Base-by-base conservation (phyloP, 257 asterid species). In the Ilex asprella region DNA sequence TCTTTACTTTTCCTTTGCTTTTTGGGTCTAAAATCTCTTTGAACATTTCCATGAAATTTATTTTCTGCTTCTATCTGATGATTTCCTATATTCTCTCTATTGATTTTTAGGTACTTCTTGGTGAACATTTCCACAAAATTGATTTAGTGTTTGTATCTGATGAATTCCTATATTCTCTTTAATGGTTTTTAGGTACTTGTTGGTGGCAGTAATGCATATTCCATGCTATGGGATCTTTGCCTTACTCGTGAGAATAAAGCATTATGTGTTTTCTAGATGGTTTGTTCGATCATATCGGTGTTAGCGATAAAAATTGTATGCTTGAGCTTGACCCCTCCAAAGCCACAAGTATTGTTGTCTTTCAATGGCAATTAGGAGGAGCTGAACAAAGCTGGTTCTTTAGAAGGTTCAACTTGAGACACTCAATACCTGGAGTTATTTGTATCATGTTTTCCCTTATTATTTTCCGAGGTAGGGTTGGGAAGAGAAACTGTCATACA, bases 151-250 rank as follows among this genome's bases (percentile, higher is more conserved):
- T 60, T 30, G 12, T 16, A 56, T 41, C 58, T 49, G n/a, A 31
- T 52, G 35, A 2, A 12, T 41, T 50, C 27, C 13, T 55, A 49
- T 65, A 14, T 64, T 57, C n/a, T 14, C 44, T 2, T 32, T 2
- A 15, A 61, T 35, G 41, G 7, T 7, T 53, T 53, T 15, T 88
- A 93, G 99, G 97, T 87, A 93, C 53, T 69, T 92, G 78, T 60
- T 82, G 73, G 96, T 89, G 63, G 96, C 89, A 16, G 30, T 81
- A 54, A 50, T 89, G 84, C 97, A 93, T 62, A 13, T 93, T 27
- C 99, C 96, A 29, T 86, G 95, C 87, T 87, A 83, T 58, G 81
- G 76, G 13, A 8, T 78, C 44, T 84, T 69, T 76, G 78, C 75
- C 6, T 52, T 80, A 66, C 55, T 82, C n/a, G 86, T 82, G 62